phyloP scores from a whole-genome alignment of 164 flowering plant genomes.

The Cinnamomum chago region DNA sequence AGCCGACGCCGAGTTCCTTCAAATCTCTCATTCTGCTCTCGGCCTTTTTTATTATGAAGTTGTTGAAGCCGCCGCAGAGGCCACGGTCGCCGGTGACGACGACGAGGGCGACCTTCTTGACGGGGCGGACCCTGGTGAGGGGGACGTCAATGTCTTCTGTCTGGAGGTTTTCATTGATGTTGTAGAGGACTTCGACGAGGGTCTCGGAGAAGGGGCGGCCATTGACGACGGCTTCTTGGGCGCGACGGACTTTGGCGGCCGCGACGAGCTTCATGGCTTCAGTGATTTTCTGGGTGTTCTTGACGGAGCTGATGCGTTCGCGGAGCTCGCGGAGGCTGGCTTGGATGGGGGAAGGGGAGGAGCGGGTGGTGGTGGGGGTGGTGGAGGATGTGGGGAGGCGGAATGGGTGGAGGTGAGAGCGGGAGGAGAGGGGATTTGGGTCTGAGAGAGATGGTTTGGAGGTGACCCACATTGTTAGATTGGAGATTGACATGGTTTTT shows the following conservation, averaged over 20 bases:
- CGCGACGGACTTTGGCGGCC: conserved; percentile 79
- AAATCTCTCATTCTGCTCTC: conserved; percentile 57
- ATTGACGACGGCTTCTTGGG: conserved; percentile 88
- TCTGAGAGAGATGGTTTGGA: conserved; percentile 29
- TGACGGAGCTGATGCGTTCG: conserved; percentile 58
- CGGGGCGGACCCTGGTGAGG: conserved; percentile 59
- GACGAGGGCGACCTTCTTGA: conserved; percentile 70
- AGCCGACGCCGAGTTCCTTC: conserved; percentile 51
- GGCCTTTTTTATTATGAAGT: conserved; percentile 51
- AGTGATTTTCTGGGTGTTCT: conserved; percentile 79
- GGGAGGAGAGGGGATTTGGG: conserved; percentile 33
- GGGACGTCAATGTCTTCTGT: conserved; percentile 66
- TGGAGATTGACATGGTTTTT: conserved; percentile 37
- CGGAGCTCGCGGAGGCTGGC: conserved; percentile 63
- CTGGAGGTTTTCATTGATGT: conserved; percentile 57
- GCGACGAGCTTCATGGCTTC: conserved; percentile 96
- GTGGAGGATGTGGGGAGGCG: conserved; percentile 14
- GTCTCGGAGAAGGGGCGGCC: conserved; percentile 76
- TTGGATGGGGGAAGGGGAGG: conserved; percentile 21
- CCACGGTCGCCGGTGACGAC: conserved; percentile 87
- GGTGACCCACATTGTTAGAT: conserved; percentile 34
- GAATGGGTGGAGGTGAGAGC: conserved; percentile 18
- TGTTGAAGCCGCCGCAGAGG: conserved; percentile 83
- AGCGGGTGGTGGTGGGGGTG: conserved; percentile 7
- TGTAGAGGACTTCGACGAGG: conserved; percentile 56